A percentile compares a stretch with the other conserved stretches of the same genome.
Evolutionary conservation across 169 alveolate genomes (phyloP).

Genomic region (Plasmodium billcollinsi): DNA sequence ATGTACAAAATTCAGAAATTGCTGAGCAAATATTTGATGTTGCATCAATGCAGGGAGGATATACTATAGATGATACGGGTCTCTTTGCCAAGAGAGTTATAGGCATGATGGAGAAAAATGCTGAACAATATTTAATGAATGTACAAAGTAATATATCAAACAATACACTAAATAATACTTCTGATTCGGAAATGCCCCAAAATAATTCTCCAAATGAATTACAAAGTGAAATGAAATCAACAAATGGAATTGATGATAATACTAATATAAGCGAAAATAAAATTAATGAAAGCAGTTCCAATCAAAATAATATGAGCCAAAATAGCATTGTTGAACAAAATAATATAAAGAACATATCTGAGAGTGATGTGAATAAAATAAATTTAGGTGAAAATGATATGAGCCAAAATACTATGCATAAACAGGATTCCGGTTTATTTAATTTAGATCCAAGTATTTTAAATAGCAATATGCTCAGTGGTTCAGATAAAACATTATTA

Average conservation of each 20-base stretch:
- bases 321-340: background rate
- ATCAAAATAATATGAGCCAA: background rate
- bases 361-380: slow-evolving; percentile 5
- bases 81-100: slow-evolving; percentile 86
- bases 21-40: slow-evolving; percentile 85
- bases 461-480: slow-evolving; percentile 14
- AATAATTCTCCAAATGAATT: slow-evolving; percentile 10
- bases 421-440: slow-evolving; percentile 10
- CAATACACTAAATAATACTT: slow-evolving; percentile 1
- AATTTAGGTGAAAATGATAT: slow-evolving; percentile 2
- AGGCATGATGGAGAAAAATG: slow-evolving; percentile 87
- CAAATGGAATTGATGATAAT: too few relatives aligned
- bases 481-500: slow-evolving; percentile 25
- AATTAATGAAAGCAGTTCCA: background rate
- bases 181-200: background rate
- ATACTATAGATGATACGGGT: slow-evolving; percentile 88
- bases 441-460: slow-evolving; percentile 35
- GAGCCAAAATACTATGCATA: slow-evolving; percentile 9
- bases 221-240: background rate
- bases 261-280: background rate
- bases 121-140: slow-evolving; percentile 74
- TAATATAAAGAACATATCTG: background rate
- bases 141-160: slow-evolving; percentile 37
- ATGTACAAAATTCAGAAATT: slow-evolving; percentile 82
- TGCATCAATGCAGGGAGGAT: slow-evolving; percentile 89